Conservation (phyloP, 2,329 filamentous ascomycete genomes). For the Achaetomium macrosporum region DNA sequence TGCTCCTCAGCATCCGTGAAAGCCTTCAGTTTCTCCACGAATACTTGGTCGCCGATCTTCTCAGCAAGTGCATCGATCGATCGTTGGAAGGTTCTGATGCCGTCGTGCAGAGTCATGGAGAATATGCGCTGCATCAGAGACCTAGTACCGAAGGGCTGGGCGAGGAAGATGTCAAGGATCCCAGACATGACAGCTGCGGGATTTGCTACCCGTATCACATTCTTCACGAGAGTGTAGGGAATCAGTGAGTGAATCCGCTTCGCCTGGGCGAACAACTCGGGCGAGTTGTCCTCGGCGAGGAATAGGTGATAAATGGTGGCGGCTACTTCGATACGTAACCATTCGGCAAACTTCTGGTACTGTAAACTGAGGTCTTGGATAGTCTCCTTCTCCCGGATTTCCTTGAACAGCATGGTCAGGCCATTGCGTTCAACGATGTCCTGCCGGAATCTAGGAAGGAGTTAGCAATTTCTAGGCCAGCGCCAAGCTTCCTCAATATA, state of each 20-base stretch:
- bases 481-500: slow-evolving; percentile 14
- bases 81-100: slow-evolving; percentile 78
- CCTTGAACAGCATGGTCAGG: slow-evolving; percentile 83
- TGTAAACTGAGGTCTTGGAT: slow-evolving; percentile 87
- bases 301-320: slow-evolving; percentile 97
- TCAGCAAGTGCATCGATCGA: slow-evolving; percentile 71
- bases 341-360: slow-evolving; percentile 97
- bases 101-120: slow-evolving; percentile 82
- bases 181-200: slow-evolving; percentile 96
- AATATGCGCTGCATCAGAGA: slow-evolving; percentile 94
- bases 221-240: slow-evolving; percentile 89
- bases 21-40: slow-evolving; percentile 73
- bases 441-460: slow-evolving; percentile 50
- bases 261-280: slow-evolving; percentile 88
- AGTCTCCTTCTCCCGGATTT: slow-evolving; percentile 84
- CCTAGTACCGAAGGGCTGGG: slow-evolving; percentile 85
- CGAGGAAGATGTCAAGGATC: slow-evolving; percentile 88
- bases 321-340: slow-evolving; percentile 93
- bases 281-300: slow-evolving; percentile 95
- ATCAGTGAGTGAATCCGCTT: slow-evolving; percentile 93
- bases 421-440: slow-evolving; percentile 70
- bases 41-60: slow-evolving; percentile 75
- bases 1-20: slow-evolving; percentile 73
- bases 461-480: slow-evolving; percentile 14
- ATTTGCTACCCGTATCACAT: slow-evolving; percentile 93